Conservation (phyloP, 2,329 filamentous ascomycete species). For the Herpotrichia juniperi region DNA sequence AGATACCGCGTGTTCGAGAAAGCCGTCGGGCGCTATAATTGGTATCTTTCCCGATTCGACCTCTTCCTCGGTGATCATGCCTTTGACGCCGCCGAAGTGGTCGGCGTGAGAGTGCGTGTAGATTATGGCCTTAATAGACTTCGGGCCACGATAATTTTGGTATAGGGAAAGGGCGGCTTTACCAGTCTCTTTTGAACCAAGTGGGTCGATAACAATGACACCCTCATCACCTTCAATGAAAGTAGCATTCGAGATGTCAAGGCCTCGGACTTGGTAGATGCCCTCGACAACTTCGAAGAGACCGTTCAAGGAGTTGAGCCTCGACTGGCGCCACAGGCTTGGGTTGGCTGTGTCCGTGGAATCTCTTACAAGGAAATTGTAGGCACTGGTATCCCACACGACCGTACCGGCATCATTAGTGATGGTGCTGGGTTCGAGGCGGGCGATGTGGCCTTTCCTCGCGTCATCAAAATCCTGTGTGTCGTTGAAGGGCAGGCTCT, state of each 20-base stretch:
- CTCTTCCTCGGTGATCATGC: conserved; percentile 8
- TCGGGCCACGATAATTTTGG: conserved; percentile 25
- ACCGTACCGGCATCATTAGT: conserved; percentile 26
- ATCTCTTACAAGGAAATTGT: conserved; percentile 12
- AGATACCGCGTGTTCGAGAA: no score
- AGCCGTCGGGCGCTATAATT: conserved; percentile 5
- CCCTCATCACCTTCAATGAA: conserved; percentile 46
- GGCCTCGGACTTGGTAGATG: conserved; percentile 50
- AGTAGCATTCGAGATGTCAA: conserved; percentile 52
- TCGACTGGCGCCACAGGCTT: conserved; percentile 45
- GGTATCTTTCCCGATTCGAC: not conserved
- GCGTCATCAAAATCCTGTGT: conserved; percentile 7
- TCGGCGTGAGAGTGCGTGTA: conserved; percentile 52
- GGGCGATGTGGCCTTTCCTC: conserved; percentile 26
- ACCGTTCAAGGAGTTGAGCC: conserved; percentile 39
- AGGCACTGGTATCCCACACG: conserved; percentile 42
- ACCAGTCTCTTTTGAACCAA: conserved; percentile 46
- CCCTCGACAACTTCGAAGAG: conserved; percentile 43
- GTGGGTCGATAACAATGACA: conserved; percentile 48
- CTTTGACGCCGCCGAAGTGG: conserved; percentile 44
- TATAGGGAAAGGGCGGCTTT: conserved; percentile 44
- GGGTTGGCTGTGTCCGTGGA: conserved; percentile 36
- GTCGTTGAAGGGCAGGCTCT: conserved; percentile 5
- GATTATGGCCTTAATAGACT: conserved; percentile 42
- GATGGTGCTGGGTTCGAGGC: conserved; percentile 22